Percentiles rank a stretch among this genome's conserved stretches.
Conservation (phyloP, 176 grass and related monocot genomes). For the Oryza brachyantha region DNA sequence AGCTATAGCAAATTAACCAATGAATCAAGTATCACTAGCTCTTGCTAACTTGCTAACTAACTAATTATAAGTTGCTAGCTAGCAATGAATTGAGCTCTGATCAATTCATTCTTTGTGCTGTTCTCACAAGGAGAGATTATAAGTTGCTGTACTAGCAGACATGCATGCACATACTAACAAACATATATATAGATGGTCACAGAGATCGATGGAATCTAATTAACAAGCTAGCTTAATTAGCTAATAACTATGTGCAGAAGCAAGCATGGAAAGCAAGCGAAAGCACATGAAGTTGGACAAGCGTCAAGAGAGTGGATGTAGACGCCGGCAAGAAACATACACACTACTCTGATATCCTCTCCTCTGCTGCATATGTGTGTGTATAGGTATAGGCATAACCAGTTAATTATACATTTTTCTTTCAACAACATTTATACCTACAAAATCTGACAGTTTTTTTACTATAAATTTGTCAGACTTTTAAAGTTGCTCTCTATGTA, state of each 20-base stretch:
- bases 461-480: no score
- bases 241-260: no score
- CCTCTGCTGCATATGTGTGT: no score
- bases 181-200: not conserved
- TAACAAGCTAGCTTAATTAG: no score
- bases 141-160: not conserved
- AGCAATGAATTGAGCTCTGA: not conserved
- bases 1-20: not conserved
- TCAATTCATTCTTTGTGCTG: not conserved
- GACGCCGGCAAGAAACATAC: slow-evolving; percentile 39
- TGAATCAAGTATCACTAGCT: not conserved
- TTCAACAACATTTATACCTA: not conserved
- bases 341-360: not conserved
- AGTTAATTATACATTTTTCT: not conserved
- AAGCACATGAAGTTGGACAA: slow-evolving; percentile 43
- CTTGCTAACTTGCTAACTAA: not conserved
- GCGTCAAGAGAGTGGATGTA: slow-evolving; percentile 49
- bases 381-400: no score
- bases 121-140: not conserved
- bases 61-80: not conserved
- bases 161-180: not conserved
- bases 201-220: not conserved
- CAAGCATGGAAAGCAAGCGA: slow-evolving; percentile 11
- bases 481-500: no score
- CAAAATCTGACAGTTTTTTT: no score